Conservation (phyloP, 2,329 filamentous ascomycete species). For the Penicillium sp. region DNA sequence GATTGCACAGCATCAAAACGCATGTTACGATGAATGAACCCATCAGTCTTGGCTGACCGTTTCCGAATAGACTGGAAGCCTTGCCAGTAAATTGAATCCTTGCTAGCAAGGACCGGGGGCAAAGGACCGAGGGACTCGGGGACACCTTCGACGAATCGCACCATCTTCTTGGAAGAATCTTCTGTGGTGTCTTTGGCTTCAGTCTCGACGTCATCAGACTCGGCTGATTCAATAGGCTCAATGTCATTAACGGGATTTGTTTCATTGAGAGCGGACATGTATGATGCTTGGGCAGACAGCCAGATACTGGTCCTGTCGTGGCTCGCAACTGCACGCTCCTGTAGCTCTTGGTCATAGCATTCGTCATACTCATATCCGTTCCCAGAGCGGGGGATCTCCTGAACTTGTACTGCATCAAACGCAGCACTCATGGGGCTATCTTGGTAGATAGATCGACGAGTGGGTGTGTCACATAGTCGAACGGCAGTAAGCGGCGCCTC, state of each 20-base stretch:
- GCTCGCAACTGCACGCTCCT: slow-evolving; percentile 67
- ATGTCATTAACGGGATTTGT: slow-evolving; percentile 54
- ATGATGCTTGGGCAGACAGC: slow-evolving; percentile 77
- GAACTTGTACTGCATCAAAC: slow-evolving; percentile 33
- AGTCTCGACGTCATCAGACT: slow-evolving; percentile 15
- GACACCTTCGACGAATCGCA: slow-evolving; percentile 32
- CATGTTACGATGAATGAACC: slow-evolving; percentile 78
- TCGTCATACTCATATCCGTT: slow-evolving; percentile 62
- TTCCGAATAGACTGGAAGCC: slow-evolving; percentile 76
- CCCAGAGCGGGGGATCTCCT: slow-evolving; percentile 62
- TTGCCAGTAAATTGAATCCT: slow-evolving; percentile 81
- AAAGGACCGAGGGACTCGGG: slow-evolving; percentile 39
- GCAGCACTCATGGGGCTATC: slow-evolving; percentile 28
- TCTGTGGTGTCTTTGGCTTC: slow-evolving; percentile 17
- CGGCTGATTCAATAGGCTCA: slow-evolving; percentile 18
- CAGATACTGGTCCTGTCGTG: slow-evolving; percentile 82
- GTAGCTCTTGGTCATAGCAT: slow-evolving; percentile 70
- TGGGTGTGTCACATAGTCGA: slow-evolving; percentile 44
- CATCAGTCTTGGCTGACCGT: slow-evolving; percentile 65
- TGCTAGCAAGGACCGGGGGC: slow-evolving; percentile 46
- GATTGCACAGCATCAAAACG: slow-evolving; percentile 88
- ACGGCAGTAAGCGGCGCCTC: slow-evolving; percentile 40
- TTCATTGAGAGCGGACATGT: slow-evolving; percentile 64
- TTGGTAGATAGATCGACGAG: slow-evolving; percentile 19
- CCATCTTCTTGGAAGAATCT: slow-evolving; percentile 26